These are phyloP conservation scores for Cadophora malorum DNA, from an alignment of 2,329 filamentous ascomycete genomes.

Conservation along the genomic window DNA sequence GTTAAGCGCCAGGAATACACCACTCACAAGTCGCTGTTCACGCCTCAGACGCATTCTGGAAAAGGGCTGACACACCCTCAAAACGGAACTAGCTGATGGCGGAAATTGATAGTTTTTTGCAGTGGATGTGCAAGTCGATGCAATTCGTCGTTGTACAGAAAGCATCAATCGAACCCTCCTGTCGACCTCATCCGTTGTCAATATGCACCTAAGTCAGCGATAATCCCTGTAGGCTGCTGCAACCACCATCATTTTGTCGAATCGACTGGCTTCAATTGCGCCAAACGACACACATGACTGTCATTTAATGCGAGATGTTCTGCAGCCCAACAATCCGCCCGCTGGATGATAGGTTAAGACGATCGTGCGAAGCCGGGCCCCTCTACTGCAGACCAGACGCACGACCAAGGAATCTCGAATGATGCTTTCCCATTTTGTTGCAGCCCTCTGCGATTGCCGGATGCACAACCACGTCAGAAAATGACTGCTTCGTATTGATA, in stretches of 20 bases:
- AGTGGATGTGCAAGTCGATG: neutral
- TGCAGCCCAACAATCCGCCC: constrained; percentile 2
- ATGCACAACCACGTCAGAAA: constrained; percentile 54
- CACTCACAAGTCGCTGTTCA: constrained; percentile 12
- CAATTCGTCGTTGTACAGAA: neutral
- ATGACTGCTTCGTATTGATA: constrained; percentile 12
- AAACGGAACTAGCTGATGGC: neutral
- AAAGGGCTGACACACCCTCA: neutral
- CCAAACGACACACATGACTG: constrained; percentile 21
- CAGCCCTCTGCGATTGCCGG: constrained; percentile 20
- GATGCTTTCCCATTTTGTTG: neutral
- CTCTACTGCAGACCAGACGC: constrained; percentile 1
- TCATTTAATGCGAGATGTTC: constrained; percentile 12
- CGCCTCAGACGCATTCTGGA: constrained; percentile 6
- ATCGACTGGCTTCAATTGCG: constrained; percentile 17
- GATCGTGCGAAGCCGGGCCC: constrained; percentile 11
- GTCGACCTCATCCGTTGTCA: constrained; percentile 10
- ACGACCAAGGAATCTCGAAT: constrained; percentile 13
- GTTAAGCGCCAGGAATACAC: constrained; percentile 13
- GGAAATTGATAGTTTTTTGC: neutral
- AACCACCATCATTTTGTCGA: constrained; percentile 1
- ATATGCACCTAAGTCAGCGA: constrained; percentile 13
- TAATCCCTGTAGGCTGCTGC: constrained; percentile 17
- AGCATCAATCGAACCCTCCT: constrained; percentile 2
- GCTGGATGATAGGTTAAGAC: constrained; percentile 15